Evolutionary conservation across 345 rosid genomes (phyloP).

Genomic region (Chamaenerion angustifolium): DNA sequence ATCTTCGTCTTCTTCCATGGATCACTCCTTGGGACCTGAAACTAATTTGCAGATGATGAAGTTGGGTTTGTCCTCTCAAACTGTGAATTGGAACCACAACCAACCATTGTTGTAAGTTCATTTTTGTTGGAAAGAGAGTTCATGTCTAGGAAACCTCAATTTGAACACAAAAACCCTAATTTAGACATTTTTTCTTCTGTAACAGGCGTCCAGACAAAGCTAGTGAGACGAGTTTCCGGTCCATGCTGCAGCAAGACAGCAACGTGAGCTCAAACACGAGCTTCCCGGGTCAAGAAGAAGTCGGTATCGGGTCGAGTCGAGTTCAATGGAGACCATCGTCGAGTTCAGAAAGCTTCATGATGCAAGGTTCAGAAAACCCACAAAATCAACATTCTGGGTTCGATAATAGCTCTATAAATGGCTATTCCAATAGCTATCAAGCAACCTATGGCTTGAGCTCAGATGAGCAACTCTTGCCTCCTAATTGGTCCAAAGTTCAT

Average conservation of each 20-base stretch:
- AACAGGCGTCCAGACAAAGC: slow-evolving; percentile 39
- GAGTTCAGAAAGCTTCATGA: slow-evolving; percentile 4
- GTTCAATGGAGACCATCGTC: slow-evolving; percentile 2
- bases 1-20: slow-evolving; percentile 18
- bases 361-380: slow-evolving; percentile 38
- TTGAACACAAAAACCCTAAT: too few relatives aligned
- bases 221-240: slow-evolving; percentile 42
- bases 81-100: slow-evolving; percentile 77
- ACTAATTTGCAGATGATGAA: slow-evolving; percentile 70
- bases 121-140: too few relatives aligned
- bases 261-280: slow-evolving; percentile 35
- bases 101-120: slow-evolving; percentile 55
- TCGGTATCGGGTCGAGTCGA: slow-evolving; percentile 8
- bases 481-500: slow-evolving; percentile 48
- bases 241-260: slow-evolving; percentile 47
- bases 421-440: slow-evolving; percentile 10
- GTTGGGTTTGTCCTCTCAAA: slow-evolving; percentile 67
- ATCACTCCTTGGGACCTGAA: neutral
- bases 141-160: too few relatives aligned
- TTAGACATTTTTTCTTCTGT: too few relatives aligned
- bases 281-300: slow-evolving; percentile 14
- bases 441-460: slow-evolving; percentile 17
- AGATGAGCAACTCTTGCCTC: slow-evolving; percentile 15
- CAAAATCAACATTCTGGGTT: slow-evolving; percentile 7
- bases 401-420: slow-evolving; percentile 14